These are phyloP conservation scores for Tillandsia leiboldiana DNA, from an alignment of 176 grass and related monocot species.

Conservation along the genomic window DNA sequence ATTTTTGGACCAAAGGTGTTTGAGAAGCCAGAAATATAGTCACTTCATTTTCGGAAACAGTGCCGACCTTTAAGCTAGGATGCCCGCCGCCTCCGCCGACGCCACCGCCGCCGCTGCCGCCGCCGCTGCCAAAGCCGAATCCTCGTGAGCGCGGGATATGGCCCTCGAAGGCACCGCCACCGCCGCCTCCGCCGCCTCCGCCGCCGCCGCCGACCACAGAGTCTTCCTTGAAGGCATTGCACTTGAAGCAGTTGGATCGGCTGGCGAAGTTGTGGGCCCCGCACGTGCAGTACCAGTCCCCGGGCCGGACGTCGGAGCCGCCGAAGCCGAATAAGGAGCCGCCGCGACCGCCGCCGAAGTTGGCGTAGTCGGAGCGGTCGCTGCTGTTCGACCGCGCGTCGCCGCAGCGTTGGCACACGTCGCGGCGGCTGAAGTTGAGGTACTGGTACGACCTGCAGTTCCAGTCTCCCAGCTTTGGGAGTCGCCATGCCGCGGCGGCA, in stretches of 20 bases:
- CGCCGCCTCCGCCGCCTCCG: neutral
- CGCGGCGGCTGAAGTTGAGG: constrained; percentile 22
- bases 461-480: constrained; percentile 16
- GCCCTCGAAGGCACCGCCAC: neutral
- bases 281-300: constrained; percentile 21
- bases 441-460: constrained; percentile 12
- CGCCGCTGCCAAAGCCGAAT: neutral
- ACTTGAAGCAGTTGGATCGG: constrained; percentile 18
- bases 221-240: constrained; percentile 9
- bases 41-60: no score
- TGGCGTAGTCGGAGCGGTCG: neutral
- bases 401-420: constrained; percentile 5
- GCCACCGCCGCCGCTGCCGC: neutral
- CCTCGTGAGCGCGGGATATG: neutral
- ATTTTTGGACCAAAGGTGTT: no score
- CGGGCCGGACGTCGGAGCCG: constrained; percentile 9
- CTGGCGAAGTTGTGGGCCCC: constrained; percentile 19
- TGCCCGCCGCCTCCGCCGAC: neutral
- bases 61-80: neutral
- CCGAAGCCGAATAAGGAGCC: constrained; percentile 9
- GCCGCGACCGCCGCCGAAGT: neutral
- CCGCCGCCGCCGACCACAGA: neutral
- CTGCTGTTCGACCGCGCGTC: neutral
- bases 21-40: no score
- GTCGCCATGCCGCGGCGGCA: no score